phyloP scores from a whole-genome alignment of 2,329 filamentous ascomycete genomes.

The Alternaria sp. region DNA sequence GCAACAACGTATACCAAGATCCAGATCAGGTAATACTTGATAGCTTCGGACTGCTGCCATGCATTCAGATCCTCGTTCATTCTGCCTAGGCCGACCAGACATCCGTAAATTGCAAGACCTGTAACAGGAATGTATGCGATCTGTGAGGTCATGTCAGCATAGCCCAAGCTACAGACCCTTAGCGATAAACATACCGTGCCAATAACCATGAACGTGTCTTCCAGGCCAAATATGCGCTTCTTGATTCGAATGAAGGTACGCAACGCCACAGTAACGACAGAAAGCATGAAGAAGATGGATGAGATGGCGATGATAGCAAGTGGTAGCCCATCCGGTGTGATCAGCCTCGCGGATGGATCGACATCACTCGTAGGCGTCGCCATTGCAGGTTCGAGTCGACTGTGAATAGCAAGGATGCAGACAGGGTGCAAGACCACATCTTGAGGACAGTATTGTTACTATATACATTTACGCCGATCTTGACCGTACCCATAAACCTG shows the following conservation, averaged over 20 bases:
- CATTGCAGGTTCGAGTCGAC: not conserved
- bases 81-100: constrained; percentile 29
- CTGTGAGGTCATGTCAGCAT: not conserved
- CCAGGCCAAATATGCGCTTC: constrained; percentile 26
- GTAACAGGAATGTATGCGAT: not conserved
- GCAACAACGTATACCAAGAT: constrained; percentile 34
- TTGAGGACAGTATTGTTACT: not conserved
- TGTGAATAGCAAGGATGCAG: not conserved
- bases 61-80: constrained; percentile 25
- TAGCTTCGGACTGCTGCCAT: constrained; percentile 28
- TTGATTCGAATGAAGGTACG: constrained; percentile 25
- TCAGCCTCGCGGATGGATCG: constrained; percentile 22
- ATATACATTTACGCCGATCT: not conserved
- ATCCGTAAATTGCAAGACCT: not conserved
- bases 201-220: constrained; percentile 27
- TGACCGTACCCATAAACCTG: not conserved
- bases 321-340: constrained; percentile 25
- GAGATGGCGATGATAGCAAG: constrained; percentile 28
- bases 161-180: too few relatives aligned
- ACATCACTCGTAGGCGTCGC: not conserved
- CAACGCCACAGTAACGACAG: constrained; percentile 24
- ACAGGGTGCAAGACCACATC: not conserved
- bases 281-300: constrained; percentile 24
- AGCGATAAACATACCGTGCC: constrained; percentile 16
- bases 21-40: constrained; percentile 39